Evolutionary conservation across 169 alveolate genomes (phyloP), one percentile per base, ranked within the genome.

Genomic region (Eimeria tenella): DNA sequence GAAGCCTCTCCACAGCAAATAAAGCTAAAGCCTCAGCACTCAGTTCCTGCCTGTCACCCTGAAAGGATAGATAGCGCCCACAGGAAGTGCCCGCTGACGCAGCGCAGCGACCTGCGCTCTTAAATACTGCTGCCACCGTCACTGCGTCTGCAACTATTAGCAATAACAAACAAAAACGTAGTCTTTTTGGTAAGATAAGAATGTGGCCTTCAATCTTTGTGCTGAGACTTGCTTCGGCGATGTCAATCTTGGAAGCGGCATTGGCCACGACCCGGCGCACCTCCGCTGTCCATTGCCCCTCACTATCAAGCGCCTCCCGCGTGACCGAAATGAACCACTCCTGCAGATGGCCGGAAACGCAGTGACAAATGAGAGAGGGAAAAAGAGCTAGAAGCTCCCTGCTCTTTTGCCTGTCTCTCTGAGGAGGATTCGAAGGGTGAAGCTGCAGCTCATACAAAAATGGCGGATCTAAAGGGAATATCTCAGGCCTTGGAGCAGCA

Each of bases 161-260:
- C 0, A 31, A 31, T 31, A 31, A 2, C 42, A 31, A 31, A 31
- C 42, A 31, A 31, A 31, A 31, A 31, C 42, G 42, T 31, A 31
- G 2, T 1, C 42, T 2, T 31, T 31, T 31, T 31, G 42, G 42
- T 31, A 31, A 31, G 42, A 31, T 31, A 31, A 31, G 42, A 31
- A 31, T 31, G 42, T 31, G 42, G 42, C 42, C 42, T 31, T 2
- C 42, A 31, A 31, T 31, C 19, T 10, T 13, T 11, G 42, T 19
- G 75, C 31, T 73, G 83, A 17, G 17, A 17, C 83, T 73, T 73
- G 56, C 83, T 53, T 73, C 56, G 8, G 83, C 83, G 58, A 73
- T 0, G 83, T 73, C 83, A 9, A 73, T 73, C 52, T 73, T 21
- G 11, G 56, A 49, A 9, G 83, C 83, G 9, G 83, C 83, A 25